phyloP scores from a whole-genome alignment of 306 rosid genomes.

The Vigna reflexopilosa region DNA sequence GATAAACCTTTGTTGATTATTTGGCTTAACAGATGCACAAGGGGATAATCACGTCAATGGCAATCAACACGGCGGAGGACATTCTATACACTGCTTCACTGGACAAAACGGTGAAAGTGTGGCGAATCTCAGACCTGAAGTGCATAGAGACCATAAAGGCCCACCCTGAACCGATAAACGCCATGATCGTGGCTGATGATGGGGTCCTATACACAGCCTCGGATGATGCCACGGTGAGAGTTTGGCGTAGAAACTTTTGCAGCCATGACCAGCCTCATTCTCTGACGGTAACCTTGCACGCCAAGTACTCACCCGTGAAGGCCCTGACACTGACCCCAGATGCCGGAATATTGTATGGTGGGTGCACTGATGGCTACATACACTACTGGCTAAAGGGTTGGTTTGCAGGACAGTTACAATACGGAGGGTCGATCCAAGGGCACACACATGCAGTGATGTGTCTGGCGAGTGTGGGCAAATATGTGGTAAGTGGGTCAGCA shows the following conservation, averaged over 20 bases:
- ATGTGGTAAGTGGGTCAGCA: constrained; percentile 83
- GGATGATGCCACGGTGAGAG: constrained; percentile 79
- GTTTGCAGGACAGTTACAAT: constrained; percentile 82
- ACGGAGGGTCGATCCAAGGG: constrained; percentile 91
- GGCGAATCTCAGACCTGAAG: constrained; percentile 87
- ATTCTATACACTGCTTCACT: constrained; percentile 82
- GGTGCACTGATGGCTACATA: constrained; percentile 91
- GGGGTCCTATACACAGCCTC: constrained; percentile 90
- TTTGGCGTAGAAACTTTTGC: constrained; percentile 83
- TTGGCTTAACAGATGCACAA: constrained; percentile 64
- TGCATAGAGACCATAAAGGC: constrained; percentile 92
- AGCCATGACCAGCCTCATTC: constrained; percentile 75
- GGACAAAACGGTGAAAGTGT: constrained; percentile 84
- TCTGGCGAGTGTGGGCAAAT: constrained; percentile 63
- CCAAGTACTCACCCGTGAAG: constrained; percentile 81
- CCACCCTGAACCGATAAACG: constrained; percentile 71
- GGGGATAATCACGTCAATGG: constrained; percentile 84
- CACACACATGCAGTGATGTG: constrained; percentile 92
- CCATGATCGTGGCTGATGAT: constrained; percentile 63
- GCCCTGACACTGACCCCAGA: constrained; percentile 62
- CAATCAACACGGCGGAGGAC: constrained; percentile 72
- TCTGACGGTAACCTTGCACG: constrained; percentile 74
- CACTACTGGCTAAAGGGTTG: constrained; percentile 90
- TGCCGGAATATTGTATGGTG: constrained; percentile 70
- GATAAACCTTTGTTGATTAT: neutral